phyloP scores from a whole-genome alignment of 306 rosid species.

The Citrullus colocynthis region DNA sequence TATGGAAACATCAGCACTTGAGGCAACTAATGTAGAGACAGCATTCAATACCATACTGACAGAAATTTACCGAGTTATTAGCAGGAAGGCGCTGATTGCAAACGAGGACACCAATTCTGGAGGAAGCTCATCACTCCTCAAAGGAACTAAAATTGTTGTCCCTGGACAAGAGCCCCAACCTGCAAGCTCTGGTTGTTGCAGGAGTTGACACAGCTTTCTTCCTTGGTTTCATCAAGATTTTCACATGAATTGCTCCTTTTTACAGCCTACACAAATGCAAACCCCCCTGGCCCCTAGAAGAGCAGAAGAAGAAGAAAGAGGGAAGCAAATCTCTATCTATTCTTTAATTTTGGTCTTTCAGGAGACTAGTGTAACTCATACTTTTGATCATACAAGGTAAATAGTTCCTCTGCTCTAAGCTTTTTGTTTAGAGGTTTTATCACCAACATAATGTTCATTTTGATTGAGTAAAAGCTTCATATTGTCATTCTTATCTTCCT shows the following conservation, averaged over 20 bases:
- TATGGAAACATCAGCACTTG: conserved; percentile 88
- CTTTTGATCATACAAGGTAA: not conserved
- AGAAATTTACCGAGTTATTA: conserved; percentile 47
- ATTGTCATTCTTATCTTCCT: not conserved
- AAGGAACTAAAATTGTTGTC: conserved; percentile 47
- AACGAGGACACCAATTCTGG: conserved; percentile 40
- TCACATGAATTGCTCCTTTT: not conserved
- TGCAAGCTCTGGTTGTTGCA: conserved; percentile 47
- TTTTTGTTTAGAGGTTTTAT: not conserved
- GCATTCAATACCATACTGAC: conserved; percentile 71
- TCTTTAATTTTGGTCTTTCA: not conserved
- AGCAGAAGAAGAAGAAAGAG: not conserved
- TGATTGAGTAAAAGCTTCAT: not conserved
- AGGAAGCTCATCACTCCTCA: conserved; percentile 55
- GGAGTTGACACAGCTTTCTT: conserved; percentile 21
- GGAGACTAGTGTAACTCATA: not conserved
- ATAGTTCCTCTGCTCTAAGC: not conserved
- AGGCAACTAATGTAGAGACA: conserved; percentile 68
- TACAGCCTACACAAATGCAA: not conserved
- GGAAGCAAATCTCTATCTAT: not conserved
- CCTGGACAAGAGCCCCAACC: conserved; percentile 41
- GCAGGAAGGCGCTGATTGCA: conserved; percentile 53
- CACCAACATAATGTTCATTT: not conserved
- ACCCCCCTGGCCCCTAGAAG: not conserved
- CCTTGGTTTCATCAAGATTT: not conserved